phyloP scores from a whole-genome alignment of 2,329 filamentous ascomycete genomes.

The Penicillium sp. region DNA sequence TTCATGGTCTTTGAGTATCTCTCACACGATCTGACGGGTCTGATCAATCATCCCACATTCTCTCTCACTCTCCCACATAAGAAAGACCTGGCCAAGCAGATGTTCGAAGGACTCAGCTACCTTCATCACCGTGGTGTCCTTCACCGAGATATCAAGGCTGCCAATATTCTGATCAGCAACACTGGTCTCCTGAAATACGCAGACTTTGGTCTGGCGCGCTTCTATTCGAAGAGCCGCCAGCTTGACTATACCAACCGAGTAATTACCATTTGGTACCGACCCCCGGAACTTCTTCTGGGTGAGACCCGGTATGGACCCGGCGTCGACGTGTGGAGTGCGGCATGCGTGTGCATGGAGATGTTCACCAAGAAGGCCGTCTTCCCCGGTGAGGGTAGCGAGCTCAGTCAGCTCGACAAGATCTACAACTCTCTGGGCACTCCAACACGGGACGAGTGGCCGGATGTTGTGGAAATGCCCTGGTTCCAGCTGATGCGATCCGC shows the following conservation, averaged over 20 bases:
- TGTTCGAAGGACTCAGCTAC: conserved; percentile 94
- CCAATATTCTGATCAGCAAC: conserved; percentile 93
- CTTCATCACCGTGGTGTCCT: conserved; percentile 91
- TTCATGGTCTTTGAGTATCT: conserved; percentile 99
- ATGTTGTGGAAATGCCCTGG: conserved; percentile 93
- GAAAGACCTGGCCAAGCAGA: conserved; percentile 89
- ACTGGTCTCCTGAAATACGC: conserved; percentile 89
- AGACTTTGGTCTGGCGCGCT: conserved; percentile 94
- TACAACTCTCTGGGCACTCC: conserved; percentile 91
- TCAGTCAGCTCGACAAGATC: conserved; percentile 96
- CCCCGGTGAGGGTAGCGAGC: conserved; percentile 92
- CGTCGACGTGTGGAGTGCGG: conserved; percentile 96
- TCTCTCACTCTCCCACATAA: conserved; percentile 83
- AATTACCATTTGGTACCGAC: conserved; percentile 98
- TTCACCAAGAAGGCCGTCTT: conserved; percentile 95
- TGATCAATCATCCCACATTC: conserved; percentile 94
- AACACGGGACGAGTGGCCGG: conserved; percentile 82
- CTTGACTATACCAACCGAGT: conserved; percentile 98
- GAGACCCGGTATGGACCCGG: conserved; percentile 89
- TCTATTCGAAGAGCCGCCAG: conserved; percentile 90
- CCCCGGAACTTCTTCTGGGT: conserved; percentile 86
- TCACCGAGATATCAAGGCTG: conserved; percentile 97
- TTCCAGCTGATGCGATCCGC: conserved; percentile 87
- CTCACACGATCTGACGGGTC: conserved; percentile 91
- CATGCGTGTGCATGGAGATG: conserved; percentile 95